Evolutionary conservation across 176 grass and related monocot genomes (phyloP), one percentile per base, ranked within the genome.

Genomic region (Juncus effusus): DNA sequence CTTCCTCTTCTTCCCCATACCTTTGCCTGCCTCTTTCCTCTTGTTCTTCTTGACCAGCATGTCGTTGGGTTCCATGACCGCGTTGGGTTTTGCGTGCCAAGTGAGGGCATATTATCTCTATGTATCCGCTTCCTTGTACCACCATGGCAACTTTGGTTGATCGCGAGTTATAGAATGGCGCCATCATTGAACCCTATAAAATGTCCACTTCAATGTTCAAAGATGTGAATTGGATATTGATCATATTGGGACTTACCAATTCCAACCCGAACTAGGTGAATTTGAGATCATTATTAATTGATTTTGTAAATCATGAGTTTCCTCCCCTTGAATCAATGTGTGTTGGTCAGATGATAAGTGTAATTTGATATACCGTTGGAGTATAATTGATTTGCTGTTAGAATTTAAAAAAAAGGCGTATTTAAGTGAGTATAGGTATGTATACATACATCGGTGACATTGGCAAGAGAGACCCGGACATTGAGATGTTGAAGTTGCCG

Each of bases 41-140:
- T 51, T 67, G 45, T 37, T 55, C 28, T 55, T 69, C 65, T 39
- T 40, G 65, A 15, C 55, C 35, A 7, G 36, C 51, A 13, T 42
- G 54, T 40, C 64, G 13, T 35, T 51, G 16, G 56, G 13, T 35
- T 16, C 35, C 35, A 60, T 65, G 60, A 2, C 39, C 38, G 0
- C 54, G 56, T 11, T 19, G 68, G 13, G 36, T 37, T 44, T 45
- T 10, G n/a, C 5, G 50, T n/a, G 80, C 65, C 11, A 74, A 0
- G 41, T 82, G 83, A 45, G 84, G 91, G 47, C 84, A 90, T 12
- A 79, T 69, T 85, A 96, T 90, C 81, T 96, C 87, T 51, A 90
- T 54, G 69, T 76, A 80, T 36, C 81, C 87, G 1, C 19, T 64
- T 4, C 91, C 86, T 52, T 80, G 10, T 16, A 81, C 42, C 14